phyloP scores from a whole-genome alignment of 768 basidiomycete genomes.

The Butyriboletus loyo region DNA sequence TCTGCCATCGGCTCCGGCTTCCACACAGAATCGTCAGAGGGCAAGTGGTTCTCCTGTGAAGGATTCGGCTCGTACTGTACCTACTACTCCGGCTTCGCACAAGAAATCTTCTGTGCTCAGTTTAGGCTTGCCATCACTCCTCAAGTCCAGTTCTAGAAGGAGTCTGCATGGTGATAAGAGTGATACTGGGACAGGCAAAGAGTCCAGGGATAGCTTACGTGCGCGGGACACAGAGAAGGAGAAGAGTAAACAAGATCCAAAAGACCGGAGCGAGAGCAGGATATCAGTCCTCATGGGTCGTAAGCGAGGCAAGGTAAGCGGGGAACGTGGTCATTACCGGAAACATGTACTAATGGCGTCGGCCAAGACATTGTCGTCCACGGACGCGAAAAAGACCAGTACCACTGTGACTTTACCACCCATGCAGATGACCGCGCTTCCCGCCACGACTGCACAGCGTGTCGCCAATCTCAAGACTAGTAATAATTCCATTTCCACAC shows the following conservation, averaged over 20 bases:
- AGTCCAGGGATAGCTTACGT: conserved; percentile 52
- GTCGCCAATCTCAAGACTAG: conserved; percentile 75
- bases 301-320: conserved; percentile 84
- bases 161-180: conserved; percentile 66
- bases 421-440: conserved; percentile 85
- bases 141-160: conserved; percentile 82
- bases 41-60: conserved; percentile 50
- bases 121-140: conserved; percentile 73
- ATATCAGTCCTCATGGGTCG: conserved; percentile 86
- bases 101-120: conserved; percentile 85
- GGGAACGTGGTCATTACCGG: not conserved
- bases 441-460: conserved; percentile 77
- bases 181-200: conserved; percentile 38
- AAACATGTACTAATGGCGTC: conserved; percentile 9
- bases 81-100: conserved; percentile 57
- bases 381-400: conserved; percentile 72
- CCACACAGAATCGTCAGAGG: conserved; percentile 42
- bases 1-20: conserved; percentile 45
- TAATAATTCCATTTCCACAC: conserved; percentile 42
- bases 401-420: conserved; percentile 77
- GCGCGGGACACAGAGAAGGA: conserved; percentile 46
- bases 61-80: conserved; percentile 50
- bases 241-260: conserved; percentile 67
- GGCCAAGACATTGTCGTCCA: conserved; percentile 75
- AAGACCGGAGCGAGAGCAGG: conserved; percentile 86